Evolutionary conservation across 257 asterid species (phyloP).

Genomic region (Capsicum baccatum): DNA sequence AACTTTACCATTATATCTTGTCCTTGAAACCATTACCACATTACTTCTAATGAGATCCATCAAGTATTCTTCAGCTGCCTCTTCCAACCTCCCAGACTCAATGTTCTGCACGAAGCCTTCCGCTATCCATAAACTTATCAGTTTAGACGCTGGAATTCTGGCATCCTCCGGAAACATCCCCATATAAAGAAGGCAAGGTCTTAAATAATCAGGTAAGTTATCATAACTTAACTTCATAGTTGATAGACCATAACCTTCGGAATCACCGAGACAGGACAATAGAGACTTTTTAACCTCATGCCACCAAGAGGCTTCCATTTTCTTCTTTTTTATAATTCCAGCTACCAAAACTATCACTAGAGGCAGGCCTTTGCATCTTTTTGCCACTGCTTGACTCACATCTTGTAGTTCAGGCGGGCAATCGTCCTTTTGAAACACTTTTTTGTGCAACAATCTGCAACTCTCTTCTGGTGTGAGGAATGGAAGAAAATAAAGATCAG

Average conservation of each 20-base stretch:
- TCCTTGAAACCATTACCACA: background rate
- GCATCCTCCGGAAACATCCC: slow-evolving; percentile 11
- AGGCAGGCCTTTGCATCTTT: slow-evolving; percentile 24
- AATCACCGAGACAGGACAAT: background rate
- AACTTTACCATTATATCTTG: background rate
- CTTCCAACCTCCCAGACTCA: slow-evolving; percentile 8
- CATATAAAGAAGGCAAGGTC: slow-evolving; percentile 18
- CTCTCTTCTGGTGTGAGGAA: slow-evolving; percentile 7
- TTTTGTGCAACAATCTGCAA: background rate
- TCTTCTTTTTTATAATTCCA: background rate
- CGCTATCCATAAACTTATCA: slow-evolving; percentile 23
- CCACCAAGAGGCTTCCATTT: background rate
- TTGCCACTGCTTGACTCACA: background rate
- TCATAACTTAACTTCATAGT: slow-evolving; percentile 23
- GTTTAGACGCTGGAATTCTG: background rate
- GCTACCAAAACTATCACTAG: slow-evolving; percentile 7
- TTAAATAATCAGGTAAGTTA: background rate
- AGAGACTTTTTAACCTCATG: background rate
- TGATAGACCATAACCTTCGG: background rate
- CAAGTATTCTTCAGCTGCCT: slow-evolving; percentile 17
- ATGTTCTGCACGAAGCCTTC: background rate
- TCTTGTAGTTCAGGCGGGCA: background rate
- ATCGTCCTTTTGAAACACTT: background rate
- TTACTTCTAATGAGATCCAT: slow-evolving; percentile 21
- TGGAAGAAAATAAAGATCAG: background rate